Evolutionary conservation across 768 basidiomycete species (phyloP).

Genomic region (Kwoniella mangroviensis): DNA sequence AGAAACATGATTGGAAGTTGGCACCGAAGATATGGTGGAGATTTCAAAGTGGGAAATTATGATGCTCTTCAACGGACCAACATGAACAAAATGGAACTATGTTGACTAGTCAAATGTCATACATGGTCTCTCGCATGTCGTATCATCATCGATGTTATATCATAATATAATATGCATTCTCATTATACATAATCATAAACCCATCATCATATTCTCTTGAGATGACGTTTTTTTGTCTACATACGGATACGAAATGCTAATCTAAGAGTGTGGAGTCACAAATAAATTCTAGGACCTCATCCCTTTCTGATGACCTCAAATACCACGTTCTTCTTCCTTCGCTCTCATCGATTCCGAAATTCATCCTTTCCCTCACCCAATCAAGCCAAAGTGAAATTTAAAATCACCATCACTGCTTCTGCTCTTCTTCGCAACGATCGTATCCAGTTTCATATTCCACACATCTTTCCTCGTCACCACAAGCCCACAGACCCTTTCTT

Average conservation of each 20-base stretch:
- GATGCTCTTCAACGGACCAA: not conserved
- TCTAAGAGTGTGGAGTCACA: no score
- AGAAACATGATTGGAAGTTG: constrained; percentile 54
- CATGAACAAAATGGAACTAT: no score
- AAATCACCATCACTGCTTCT: not conserved
- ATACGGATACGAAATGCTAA: not conserved
- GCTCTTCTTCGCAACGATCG: no score
- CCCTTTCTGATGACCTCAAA: no score
- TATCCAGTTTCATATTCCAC: not conserved
- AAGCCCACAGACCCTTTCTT: not conserved
- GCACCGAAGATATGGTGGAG: constrained; percentile 54
- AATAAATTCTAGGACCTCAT: no score
- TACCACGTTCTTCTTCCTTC: not conserved
- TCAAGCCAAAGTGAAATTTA: not conserved
- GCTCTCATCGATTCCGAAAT: not conserved
- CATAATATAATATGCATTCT: not conserved
- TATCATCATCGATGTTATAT: not conserved
- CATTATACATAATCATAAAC: not conserved
- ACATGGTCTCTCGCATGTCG: not conserved
- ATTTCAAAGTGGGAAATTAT: constrained; percentile 41
- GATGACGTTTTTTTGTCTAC: not conserved
- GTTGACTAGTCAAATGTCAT: not conserved
- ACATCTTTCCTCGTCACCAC: not conserved
- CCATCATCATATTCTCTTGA: not conserved
- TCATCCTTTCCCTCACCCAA: not conserved